These are phyloP conservation scores for Zoysia pacifica DNA, from an alignment of 176 grass and related monocot genomes.

Conservation along the genomic window DNA sequence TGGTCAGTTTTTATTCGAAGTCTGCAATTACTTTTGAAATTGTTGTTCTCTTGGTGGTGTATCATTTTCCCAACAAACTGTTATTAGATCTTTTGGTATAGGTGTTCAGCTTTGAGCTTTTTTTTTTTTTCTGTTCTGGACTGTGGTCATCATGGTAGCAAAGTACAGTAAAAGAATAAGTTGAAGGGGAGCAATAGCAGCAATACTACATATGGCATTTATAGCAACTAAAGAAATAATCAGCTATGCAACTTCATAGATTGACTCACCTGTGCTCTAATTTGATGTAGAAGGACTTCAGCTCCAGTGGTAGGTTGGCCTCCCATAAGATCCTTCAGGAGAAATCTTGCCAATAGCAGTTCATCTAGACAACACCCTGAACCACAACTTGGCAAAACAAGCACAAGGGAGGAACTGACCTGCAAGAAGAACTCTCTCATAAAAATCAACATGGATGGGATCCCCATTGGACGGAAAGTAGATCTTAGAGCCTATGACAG, in stretches of 20 bases:
- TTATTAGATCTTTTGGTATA: background rate
- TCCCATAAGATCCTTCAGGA: conserved; percentile 80
- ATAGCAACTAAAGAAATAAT: background rate
- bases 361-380: conserved; percentile 56
- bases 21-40: background rate
- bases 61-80: background rate
- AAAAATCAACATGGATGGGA: conserved; percentile 99
- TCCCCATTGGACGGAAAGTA: conserved; percentile 93
- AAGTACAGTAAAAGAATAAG: background rate
- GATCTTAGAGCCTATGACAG: conserved; percentile 70
- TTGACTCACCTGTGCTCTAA: conserved; percentile 39
- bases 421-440: conserved; percentile 66
- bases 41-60: background rate
- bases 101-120: background rate
- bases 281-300: conserved; percentile 54
- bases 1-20: conserved; percentile 7
- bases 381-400: conserved; percentile 38
- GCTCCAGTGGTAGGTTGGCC: conserved; percentile 90
- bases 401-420: conserved; percentile 41
- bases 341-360: conserved; percentile 71
- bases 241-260: background rate
- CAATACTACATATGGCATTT: background rate
- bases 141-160: background rate
- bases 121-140: conserved; percentile 5
- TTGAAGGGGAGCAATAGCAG: conserved; percentile 2